These are phyloP conservation scores for Leccinum pseudoinsigne DNA, from an alignment of 1,284 basidiomycete species.

Conservation along the genomic window DNA sequence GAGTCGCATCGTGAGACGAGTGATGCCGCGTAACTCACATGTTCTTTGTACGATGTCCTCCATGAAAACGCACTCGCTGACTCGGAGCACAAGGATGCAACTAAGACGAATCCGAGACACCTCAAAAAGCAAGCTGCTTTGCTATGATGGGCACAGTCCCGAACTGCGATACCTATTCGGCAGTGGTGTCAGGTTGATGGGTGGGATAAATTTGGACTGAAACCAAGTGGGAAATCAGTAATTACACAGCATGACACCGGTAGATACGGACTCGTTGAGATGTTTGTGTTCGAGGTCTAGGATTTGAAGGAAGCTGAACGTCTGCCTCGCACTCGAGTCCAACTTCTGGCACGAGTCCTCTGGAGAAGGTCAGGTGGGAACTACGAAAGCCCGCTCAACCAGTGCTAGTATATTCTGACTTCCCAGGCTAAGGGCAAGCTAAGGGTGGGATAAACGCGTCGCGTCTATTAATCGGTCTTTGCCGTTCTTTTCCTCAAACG, in stretches of 20 bases:
- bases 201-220: neutral
- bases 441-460: slow-evolving; percentile 21
- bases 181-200: slow-evolving; percentile 1
- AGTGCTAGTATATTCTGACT: neutral
- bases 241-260: neutral
- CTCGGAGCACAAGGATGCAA: neutral
- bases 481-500: slow-evolving; percentile 2
- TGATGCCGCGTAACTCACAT: slow-evolving; percentile 10
- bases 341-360: neutral
- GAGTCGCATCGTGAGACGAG: neutral
- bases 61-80: slow-evolving; percentile 10
- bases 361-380: neutral
- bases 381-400: neutral
- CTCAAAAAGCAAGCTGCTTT: neutral
- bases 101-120: neutral
- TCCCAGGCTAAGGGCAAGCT: neutral
- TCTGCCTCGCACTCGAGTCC: neutral
- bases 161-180: neutral
- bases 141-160: neutral
- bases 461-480: slow-evolving; percentile 9
- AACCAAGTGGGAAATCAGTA: neutral
- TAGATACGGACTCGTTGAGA: neutral
- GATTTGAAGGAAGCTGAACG: neutral
- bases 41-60: slow-evolving; percentile 4
- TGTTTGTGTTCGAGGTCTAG: neutral